A percentile compares a stretch with the other conserved stretches of the same genome.
phyloP scores from a whole-genome alignment of 83 land plant genomes.

The Picea engelmannii region DNA sequence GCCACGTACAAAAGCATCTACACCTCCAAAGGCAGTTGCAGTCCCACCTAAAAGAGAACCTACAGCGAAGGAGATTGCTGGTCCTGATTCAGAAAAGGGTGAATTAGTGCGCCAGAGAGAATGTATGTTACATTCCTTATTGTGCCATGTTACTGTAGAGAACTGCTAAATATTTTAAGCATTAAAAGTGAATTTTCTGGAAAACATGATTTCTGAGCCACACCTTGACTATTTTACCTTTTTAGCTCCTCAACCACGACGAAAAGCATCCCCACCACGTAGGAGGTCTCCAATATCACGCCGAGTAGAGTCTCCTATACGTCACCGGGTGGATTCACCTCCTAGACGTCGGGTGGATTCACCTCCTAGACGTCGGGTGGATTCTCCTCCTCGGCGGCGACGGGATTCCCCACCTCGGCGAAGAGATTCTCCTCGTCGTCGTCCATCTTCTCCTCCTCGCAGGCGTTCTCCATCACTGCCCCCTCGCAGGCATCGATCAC shows the following conservation, averaged over 20 bases:
- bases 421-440: slow-evolving; percentile 57
- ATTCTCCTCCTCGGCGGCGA: slow-evolving; percentile 53
- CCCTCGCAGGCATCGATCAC: slow-evolving; percentile 59
- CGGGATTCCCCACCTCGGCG: slow-evolving; percentile 54
- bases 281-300: slow-evolving; percentile 65
- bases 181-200: too few species aligned
- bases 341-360: slow-evolving; percentile 36
- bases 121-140: slow-evolving; percentile 26
- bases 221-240: background rate
- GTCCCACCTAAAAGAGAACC: slow-evolving; percentile 50
- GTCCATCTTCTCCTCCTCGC: slow-evolving; percentile 47
- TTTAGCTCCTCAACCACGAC: slow-evolving; percentile 59
- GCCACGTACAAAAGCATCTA: slow-evolving; percentile 36
- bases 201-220: background rate
- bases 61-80: slow-evolving; percentile 34
- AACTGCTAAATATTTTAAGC: background rate
- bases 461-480: slow-evolving; percentile 66
- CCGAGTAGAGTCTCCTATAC: slow-evolving; percentile 52
- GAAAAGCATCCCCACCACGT: slow-evolving; percentile 37
- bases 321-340: slow-evolving; percentile 53
- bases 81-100: slow-evolving; percentile 53
- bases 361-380: slow-evolving; percentile 41
- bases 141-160: background rate
- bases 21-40: slow-evolving; percentile 48
- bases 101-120: slow-evolving; percentile 51